A percentile compares a stretch with the other conserved stretches of the same genome.
Conservation (phyloP, 2,329 filamentous ascomycete species). For the Paradendryphiella salina region DNA sequence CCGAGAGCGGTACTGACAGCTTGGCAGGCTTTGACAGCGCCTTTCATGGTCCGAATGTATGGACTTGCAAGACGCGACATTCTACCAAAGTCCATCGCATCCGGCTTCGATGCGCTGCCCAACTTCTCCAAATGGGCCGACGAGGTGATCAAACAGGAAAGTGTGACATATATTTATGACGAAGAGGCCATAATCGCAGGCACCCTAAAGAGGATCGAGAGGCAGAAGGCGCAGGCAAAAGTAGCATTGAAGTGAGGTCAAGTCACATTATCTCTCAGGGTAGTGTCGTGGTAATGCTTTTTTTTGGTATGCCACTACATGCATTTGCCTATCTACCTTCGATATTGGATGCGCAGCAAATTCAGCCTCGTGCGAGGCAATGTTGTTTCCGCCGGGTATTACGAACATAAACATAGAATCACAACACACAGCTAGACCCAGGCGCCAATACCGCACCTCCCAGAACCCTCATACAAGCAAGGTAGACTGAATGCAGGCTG, state of each 20-base stretch:
- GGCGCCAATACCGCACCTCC: constrained; percentile 3
- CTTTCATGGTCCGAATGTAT: constrained; percentile 67
- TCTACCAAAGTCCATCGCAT: constrained; percentile 55
- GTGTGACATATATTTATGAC: constrained; percentile 58
- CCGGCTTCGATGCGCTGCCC: constrained; percentile 60
- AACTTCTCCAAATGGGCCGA: constrained; percentile 70
- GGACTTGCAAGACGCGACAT: constrained; percentile 59
- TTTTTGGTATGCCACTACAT: not conserved
- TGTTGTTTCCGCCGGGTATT: constrained; percentile 15
- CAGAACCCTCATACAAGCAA: constrained; percentile 7
- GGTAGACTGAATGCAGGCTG: constrained; percentile 7
- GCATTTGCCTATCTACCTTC: constrained; percentile 5
- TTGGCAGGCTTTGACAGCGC: constrained; percentile 62
- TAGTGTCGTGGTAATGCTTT: not conserved
- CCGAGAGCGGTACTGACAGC: constrained; percentile 5
- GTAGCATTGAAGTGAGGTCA: constrained; percentile 19
- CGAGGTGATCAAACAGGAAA: constrained; percentile 63
- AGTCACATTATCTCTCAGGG: not conserved
- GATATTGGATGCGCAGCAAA: not conserved
- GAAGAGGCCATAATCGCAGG: constrained; percentile 30
- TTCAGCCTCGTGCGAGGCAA: not conserved
- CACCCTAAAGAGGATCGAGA: constrained; percentile 30
- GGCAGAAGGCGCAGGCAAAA: constrained; percentile 32
- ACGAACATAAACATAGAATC: constrained; percentile 16
- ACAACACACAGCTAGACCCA: constrained; percentile 6